Base-by-base conservation (phyloP, 1,284 basidiomycete genomes). In the Apiotrichum akiyoshidainum region DNA sequence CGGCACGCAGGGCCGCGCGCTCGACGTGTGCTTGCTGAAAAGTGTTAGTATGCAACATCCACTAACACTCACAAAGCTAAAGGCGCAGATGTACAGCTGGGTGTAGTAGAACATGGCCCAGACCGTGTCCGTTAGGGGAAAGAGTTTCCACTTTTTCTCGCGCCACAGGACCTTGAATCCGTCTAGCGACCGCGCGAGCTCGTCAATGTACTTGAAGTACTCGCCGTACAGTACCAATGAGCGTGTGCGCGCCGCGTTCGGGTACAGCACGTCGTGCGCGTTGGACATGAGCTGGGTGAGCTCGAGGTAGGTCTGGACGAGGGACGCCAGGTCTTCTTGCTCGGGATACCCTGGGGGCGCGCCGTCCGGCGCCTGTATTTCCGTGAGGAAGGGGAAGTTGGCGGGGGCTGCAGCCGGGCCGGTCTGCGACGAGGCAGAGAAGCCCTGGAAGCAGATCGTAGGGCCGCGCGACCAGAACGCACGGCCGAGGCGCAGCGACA, bases 391-490 rank as follows among this genome's bases (percentile, higher is more conserved):
- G 1, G 76, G 75, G 54, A 78, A 79, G 60, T 77, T 78, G 57
- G 65, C 61, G 3, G 65, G 54, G 4, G 72, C 75, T 1, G 73
- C 73, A 1, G 72, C 69, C 5, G 76, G 75, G 9, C 76, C 75
- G 1, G 75, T 78, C 64, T 78, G 72, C 5, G 65, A 63, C 0
- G 71, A 71, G n/a, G 71, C 68, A 0, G 75, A 74, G 59, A 72
- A 78, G 19, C 75, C 76, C 54, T 72, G 70, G 55, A 79, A 77
- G 61, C 78, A 78, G 26, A 78, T 65, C 14, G 68, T 68, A 0
- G 76, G 74, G 2, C 78, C 76, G 46, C 78, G 68, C 5, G 75
- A 75, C 78, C 78, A 79, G 61, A 79, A 79, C 1, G 75, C 78
- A 40, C 74, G 71, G 14, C 78, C 78, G 13, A 77, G 67, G 0